Conservation (phyloP, 495 filamentous ascomycete genomes). For the Alectoria sarmentosa region DNA sequence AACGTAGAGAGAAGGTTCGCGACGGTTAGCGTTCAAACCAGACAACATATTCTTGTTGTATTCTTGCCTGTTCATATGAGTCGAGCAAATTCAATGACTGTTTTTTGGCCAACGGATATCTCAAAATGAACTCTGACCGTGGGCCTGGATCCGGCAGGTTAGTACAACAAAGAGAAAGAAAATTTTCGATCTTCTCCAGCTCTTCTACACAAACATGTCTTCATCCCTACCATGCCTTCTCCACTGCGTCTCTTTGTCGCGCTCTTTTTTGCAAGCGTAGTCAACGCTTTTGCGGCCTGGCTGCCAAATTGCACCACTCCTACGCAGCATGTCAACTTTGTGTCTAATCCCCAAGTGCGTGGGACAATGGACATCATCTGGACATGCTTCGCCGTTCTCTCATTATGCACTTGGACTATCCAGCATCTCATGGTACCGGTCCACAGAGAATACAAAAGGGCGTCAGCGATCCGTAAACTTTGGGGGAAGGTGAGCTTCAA, state of each 20-base stretch:
- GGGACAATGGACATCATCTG: conserved; percentile 18
- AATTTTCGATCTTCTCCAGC: neutral
- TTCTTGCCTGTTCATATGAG: neutral
- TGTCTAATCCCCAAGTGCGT: conserved; percentile 6
- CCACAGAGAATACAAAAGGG: conserved; percentile 1
- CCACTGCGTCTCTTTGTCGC: neutral
- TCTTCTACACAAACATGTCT: neutral
- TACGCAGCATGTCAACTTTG: conserved; percentile 4
- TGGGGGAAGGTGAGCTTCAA: conserved; percentile 4
- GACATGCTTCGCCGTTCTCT: conserved; percentile 14
- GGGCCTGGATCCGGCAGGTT: no score
- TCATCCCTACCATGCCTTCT: neutral
- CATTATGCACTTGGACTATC: conserved; percentile 16
- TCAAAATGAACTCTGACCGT: no score
- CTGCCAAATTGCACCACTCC: conserved; percentile 11
- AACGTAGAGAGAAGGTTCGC: neutral
- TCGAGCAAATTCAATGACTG: neutral
- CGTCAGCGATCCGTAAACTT: neutral
- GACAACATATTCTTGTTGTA: neutral
- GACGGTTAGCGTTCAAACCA: no score
- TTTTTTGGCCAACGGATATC: no score
- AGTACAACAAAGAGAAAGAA: no score
- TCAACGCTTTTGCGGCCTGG: conserved; percentile 11
- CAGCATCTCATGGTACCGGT: conserved; percentile 15
- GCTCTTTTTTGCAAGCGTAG: neutral